Base-by-base conservation (phyloP, 2,329 filamentous ascomycete species). In the Eutypella sp. region DNA sequence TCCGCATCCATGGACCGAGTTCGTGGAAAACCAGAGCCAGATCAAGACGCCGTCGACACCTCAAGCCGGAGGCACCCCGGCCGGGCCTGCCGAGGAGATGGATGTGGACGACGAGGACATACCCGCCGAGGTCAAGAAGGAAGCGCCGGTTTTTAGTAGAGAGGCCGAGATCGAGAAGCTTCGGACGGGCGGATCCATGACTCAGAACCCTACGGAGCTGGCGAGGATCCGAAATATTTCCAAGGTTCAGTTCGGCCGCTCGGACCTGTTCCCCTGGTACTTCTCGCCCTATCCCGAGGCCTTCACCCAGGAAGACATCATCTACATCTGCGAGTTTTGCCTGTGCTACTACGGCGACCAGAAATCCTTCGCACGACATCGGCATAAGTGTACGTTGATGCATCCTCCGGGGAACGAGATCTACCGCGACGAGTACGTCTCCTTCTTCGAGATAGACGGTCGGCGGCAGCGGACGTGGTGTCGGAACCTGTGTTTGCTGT, bases 331-430 rank as follows among this genome's bases (percentile, higher is more conserved):
- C 77, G 95, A 99, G 66, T 96, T 96, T 68, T 99, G 93, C 60
- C 76, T 99, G 20, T 85, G 81, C 54, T 99, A 99, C 68, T 96
- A 89, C 60, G 89, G 85, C 51, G 84, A 91, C 60, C 73, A 83
- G 47, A 88, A 87, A 53, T 83, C 89, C 4, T 99, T 97, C 59
- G 75, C 79, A 41, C 82, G 93, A 24, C 93, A 99, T 64, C 84
- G 93, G 31, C 73, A 79, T 40, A 99, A 99, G 72, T 99, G 93
- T 68, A 88, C 85, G 1, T 71, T 99, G 27, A 82, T 89, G 46
- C 93, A 99, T 57, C 93, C 93, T 1, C 93, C 93, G 0, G 93
- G 93, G 22, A 99, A 99, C 66, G 95, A 99, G 65, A 96, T 99
- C 51, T 99, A 99, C 65, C 87, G 93, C 44, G 92, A 99, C 62